Base-by-base conservation (phyloP, 108 stramenopile genomes). In the Cyclotella atomus region DNA sequence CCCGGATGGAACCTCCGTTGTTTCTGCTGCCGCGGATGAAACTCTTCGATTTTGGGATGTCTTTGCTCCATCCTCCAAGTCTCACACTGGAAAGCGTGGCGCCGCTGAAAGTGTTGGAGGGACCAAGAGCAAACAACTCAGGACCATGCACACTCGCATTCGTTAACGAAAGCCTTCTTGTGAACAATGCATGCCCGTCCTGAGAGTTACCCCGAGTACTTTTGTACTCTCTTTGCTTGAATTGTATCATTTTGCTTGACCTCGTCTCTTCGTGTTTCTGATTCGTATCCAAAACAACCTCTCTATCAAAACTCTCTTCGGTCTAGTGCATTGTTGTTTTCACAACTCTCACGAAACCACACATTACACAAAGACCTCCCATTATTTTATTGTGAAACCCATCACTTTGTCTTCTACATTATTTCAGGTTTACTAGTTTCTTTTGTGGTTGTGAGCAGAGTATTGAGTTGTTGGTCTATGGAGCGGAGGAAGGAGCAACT, bases 11-110 rank as follows among this genome's bases (percentile, higher is more conserved):
- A 50, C 44, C 0, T 71, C 70, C 15, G 92, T 94, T 17, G 85
- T 90, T 59, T 90, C 91, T 0, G 95, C 90, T 1, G 94, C 92
- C 10, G 94, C 92, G 7, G 95, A 96, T 68, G 95, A 96, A 87
- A 96, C 95, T 23, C 86, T 96, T 20, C 92, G 95, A 36, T 96
- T 96, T 77, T 96, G 95, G 95, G 83, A 96, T 33, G 85, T 95
- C 25, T 95, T 96, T 59, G 94, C 79, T 16, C 75, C 75, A 41
- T 66, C 75, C 20, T 63, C 60, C 61, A 76, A 76, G 45, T 68
- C 75, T 63, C 68, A 54, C 61, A 33, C 68, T 44, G 75, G 75
- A 53, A 76, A 76, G 60, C 75, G 84, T 45, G 68, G 81, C 59
- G 81, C 79, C 38, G 54, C 79, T n/a, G 81, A 82, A 54, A 46